These are phyloP conservation scores for Pichia occidentalis DNA, from an alignment of 805 yeast genomes.

Conservation along the genomic window DNA sequence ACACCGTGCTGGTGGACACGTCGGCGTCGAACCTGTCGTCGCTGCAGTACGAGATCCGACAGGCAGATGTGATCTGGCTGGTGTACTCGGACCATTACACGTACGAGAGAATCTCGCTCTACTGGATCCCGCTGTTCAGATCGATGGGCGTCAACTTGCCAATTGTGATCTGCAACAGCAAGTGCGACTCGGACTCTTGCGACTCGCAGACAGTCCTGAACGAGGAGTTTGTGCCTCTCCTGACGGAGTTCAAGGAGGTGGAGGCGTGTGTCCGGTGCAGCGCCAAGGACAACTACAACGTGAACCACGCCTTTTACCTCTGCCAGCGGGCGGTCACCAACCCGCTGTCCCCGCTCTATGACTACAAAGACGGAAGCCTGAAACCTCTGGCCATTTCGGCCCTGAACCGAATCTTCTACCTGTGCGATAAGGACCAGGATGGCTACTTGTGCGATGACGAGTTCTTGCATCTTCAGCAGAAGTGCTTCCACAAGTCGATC, in stretches of 20 bases:
- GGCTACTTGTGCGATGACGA: constrained; percentile 71
- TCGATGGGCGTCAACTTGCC: constrained; percentile 93
- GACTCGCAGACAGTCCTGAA: constrained; percentile 42
- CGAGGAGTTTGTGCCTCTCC: constrained; percentile 79
- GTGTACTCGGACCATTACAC: constrained; percentile 92
- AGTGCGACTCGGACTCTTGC: constrained; percentile 20
- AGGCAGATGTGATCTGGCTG: constrained; percentile 90
- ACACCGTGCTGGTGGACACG: constrained; percentile 77
- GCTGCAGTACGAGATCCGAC: constrained; percentile 67
- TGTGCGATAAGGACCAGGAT: constrained; percentile 88
- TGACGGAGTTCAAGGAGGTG: constrained; percentile 88
- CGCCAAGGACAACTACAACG: constrained; percentile 77
- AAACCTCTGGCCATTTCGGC: constrained; percentile 77
- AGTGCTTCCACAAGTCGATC: constrained; percentile 59
- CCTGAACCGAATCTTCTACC: constrained; percentile 69
- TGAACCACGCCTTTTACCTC: constrained; percentile 84
- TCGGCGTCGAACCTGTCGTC: constrained; percentile 53
- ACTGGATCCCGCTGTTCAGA: constrained; percentile 92
- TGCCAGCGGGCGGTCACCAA: constrained; percentile 91
- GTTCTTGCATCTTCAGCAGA: constrained; percentile 58
- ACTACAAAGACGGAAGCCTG: constrained; percentile 78
- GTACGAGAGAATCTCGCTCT: constrained; percentile 81
- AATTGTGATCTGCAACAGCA: constrained; percentile 84
- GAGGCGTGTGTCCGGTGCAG: constrained; percentile 88
- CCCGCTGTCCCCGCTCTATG: constrained; percentile 89